A percentile compares a stretch with the other conserved stretches of the same genome.
Evolutionary conservation across 164 flowering plant genomes (phyloP).

Genomic region (Berberis thunbergii): DNA sequence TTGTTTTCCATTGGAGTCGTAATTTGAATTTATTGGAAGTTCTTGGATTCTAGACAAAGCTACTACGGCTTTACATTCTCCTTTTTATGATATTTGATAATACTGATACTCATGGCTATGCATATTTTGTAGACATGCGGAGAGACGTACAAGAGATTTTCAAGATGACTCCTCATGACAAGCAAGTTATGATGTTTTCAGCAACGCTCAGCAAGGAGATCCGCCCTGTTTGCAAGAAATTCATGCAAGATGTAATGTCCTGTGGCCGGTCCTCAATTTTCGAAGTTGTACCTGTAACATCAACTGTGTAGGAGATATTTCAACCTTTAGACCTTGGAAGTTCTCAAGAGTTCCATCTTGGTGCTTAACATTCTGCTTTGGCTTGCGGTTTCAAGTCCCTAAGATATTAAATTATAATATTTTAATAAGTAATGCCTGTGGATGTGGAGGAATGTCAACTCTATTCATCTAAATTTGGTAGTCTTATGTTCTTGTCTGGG

Average conservation of each 20-base stretch:
- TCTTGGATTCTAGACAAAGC: too few species aligned
- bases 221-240: constrained; percentile 97
- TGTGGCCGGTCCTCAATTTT: constrained; percentile 61
- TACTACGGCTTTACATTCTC: too few species aligned
- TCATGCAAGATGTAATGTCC: constrained; percentile 99
- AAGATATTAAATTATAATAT: too few species aligned
- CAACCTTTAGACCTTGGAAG: not conserved
- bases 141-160: constrained; percentile 96
- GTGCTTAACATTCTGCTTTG: not conserved
- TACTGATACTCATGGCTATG: constrained; percentile 4
- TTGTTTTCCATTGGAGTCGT: not conserved
- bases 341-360: not conserved
- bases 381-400: too few species aligned
- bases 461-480: too few species aligned
- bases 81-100: not conserved
- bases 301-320: constrained; percentile 17
- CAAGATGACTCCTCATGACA: constrained; percentile 98
- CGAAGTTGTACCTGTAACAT: constrained; percentile 28
- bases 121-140: constrained; percentile 71
- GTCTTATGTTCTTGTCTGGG: too few species aligned
- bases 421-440: too few species aligned
- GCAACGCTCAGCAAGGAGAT: constrained; percentile 98
- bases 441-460: too few species aligned
- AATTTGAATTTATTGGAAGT: too few species aligned
- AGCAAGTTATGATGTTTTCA: constrained; percentile 99